Evolutionary conservation across 352 stramenopile species (phyloP).

Genomic region (Globisporangium barbulae): DNA sequence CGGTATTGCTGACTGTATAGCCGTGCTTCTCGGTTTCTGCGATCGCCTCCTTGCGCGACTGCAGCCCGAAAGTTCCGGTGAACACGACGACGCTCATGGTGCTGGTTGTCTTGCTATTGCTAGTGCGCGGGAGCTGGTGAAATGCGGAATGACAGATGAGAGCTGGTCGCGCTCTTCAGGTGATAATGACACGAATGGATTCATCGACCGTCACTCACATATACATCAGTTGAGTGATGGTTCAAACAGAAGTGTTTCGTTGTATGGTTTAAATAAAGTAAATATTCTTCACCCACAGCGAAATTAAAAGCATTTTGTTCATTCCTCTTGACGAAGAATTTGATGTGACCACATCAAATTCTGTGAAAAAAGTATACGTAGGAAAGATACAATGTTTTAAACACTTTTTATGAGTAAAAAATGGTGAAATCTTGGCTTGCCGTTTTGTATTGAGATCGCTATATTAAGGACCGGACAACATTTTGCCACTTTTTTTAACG

Average conservation of each 20-base stretch:
- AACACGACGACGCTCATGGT: constrained; percentile 40
- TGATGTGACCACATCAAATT: too few relatives aligned
- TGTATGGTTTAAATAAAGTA: neutral
- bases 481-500: too few relatives aligned
- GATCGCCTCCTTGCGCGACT: constrained; percentile 38
- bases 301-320: neutral
- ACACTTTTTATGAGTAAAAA: too few relatives aligned
- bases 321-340: too few relatives aligned
- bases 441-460: too few relatives aligned
- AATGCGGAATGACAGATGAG: neutral
- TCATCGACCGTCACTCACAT: neutral
- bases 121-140: neutral
- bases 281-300: neutral
- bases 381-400: too few relatives aligned
- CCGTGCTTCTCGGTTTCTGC: constrained; percentile 32
- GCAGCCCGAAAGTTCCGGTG: constrained; percentile 38
- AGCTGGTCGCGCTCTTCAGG: neutral
- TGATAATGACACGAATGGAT: neutral
- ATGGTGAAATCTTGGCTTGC: too few relatives aligned
- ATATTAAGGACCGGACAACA: too few relatives aligned
- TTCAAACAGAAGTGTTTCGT: neutral
- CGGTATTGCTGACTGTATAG: constrained; percentile 30
- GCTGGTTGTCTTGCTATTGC: neutral
- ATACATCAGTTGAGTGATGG: neutral
- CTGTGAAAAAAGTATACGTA: too few relatives aligned